Base-by-base conservation (phyloP, 805 yeast species). In the Sungouiozyma ichnusensis region DNA sequence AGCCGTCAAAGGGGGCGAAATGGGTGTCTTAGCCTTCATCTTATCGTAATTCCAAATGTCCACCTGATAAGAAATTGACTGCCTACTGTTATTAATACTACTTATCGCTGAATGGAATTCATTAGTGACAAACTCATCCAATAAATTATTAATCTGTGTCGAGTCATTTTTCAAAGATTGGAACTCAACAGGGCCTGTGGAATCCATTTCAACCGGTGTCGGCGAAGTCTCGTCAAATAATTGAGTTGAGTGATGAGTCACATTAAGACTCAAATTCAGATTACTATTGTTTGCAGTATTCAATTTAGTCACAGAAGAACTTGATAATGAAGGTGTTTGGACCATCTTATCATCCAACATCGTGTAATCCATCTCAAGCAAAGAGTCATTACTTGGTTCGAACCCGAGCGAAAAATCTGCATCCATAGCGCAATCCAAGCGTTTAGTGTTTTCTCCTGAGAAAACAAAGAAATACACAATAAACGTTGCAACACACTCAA, bases 201-300 rank as follows among this genome's bases (percentile, higher is more conserved):
- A 24, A 11, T 24, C 29, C 29, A 24, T 7, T 11, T 7, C 9
- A 7, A 24, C 11, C 29, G 29, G 29, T 24, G 29, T 24, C 11
- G 29, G 29, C 11, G 29, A 24, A 6, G 29, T 24, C 29, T 24
- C 29, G 6, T 6, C 6, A 24, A 24, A 11, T 11, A 11, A 7
- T 11, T 24, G 29, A 11, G 9, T 24, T 7, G 29, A 11, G 9
- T 7, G 11, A 16, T 33, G 4, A 20, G 18, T 31, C 24, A n/a
- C 17, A 15, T 40, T 40, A 13, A 35, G 31, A 6, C 20, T 36
- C 19, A 27, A 24, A 35, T 46, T 46, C 11, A 46, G 35, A n/a
- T 41, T 40, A 34, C 48, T 46, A 32, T 39, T 46, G 20, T 46
- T 46, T 9, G 48, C 47, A 8, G 49, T 44, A 17, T 46, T 44